Evolutionary conservation across 805 yeast genomes (phyloP), one percentile per base, ranked within the genome.

Genomic region (Kluyveromyces dobzhanskii): DNA sequence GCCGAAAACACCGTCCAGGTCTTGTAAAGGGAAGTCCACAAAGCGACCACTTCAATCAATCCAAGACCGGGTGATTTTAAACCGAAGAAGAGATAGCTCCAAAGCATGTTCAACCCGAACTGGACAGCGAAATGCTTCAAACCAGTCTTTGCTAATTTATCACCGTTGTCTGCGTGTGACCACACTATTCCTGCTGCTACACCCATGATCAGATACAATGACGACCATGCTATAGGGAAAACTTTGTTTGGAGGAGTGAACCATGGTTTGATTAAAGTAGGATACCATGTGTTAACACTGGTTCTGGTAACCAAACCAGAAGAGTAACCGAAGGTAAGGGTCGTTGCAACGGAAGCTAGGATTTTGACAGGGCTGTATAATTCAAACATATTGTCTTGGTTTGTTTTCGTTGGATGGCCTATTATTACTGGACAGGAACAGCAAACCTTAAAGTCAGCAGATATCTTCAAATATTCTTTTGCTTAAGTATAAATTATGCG

Each of bases 201-300:
- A 24, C 37, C 37, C 37, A 34, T 34, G 9, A 34, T 9, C 29
- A 26, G 9, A 17, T 34, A 34, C 37, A 34, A 26, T 10, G 37
- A n/a, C 10, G 24, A 14, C 37, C 37, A 34, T 9, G 37, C 37
- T 3, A 34, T 26, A 13, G 37, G 37, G 29, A 34, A 34, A 3
- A 34, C 19, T 21, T 16, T 18, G 30, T 34, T 34, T 4, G 37
- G 37, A 13, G 37, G 37, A 8, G 37, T 34, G n/a, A 34, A 34
- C 37, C 37, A 34, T 21, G 37, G 37, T 21, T 34, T 34, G 12
- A 17, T 34, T n/a, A 34, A 4, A 17, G 17, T 34, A 10, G 37
- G 37, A 24, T 34, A 34, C 37, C 37, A 34, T n/a, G 37, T 25
- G 14, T 34, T 24, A 9, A 34, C 37, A 17, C 37, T 34, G 12